Conservation (phyloP, 1,139 yeast genomes). For the Diutina mesorugosa region DNA sequence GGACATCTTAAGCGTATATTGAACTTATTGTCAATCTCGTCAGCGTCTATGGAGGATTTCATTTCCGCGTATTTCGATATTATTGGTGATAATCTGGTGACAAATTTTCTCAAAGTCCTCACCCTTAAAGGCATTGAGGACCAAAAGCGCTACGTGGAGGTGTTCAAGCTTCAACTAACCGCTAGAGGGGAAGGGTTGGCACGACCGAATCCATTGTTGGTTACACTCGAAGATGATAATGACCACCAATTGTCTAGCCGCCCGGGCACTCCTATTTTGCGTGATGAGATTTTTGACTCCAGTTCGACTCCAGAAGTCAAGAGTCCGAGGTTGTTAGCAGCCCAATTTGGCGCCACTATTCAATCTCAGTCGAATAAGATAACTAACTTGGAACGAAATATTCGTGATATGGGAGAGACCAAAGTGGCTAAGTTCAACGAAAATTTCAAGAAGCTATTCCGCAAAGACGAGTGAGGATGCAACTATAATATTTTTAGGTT, state of each 20-base stretch:
- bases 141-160: conserved; percentile 41
- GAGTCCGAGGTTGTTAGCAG: background rate
- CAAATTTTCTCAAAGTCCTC: conserved; percentile 54
- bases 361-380: conserved; percentile 33
- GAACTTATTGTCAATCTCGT: conserved; percentile 51
- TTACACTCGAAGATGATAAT: background rate
- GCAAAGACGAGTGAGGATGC: conserved; percentile 21
- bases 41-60: conserved; percentile 49
- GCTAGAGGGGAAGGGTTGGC: background rate
- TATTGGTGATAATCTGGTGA: conserved; percentile 50
- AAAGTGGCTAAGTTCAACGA: conserved; percentile 48
- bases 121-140: conserved; percentile 47
- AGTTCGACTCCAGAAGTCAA: conserved; percentile 1
- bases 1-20: conserved; percentile 47
- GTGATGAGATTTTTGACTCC: background rate
- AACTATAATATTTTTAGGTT: background rate
- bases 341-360: conserved; percentile 4
- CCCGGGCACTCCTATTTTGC: background rate
- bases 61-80: conserved; percentile 55
- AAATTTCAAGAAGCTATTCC: conserved; percentile 43
- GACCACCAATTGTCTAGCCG: background rate
- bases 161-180: conserved; percentile 28
- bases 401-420: conserved; percentile 39
- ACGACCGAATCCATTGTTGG: background rate
- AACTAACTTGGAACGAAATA: conserved; percentile 43